Base-by-base conservation (phyloP, 345 rosid species). In the Gossypioides kirkii region DNA sequence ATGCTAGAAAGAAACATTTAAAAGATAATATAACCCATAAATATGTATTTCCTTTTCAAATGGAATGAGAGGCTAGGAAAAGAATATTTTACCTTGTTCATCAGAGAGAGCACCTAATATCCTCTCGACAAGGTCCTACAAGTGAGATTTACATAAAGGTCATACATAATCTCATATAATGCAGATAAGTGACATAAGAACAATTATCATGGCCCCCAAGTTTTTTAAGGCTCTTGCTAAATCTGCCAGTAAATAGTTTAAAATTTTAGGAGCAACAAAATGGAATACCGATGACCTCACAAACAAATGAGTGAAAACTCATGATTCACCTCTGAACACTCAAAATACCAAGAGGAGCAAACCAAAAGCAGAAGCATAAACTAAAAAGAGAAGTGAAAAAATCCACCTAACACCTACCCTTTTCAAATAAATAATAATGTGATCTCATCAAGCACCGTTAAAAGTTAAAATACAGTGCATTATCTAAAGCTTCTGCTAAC, bases 121-220 rank as follows among this genome's bases (percentile, higher is more conserved):
- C 79, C 98, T 84, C 38, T 88, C 96, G 45, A 89, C 92, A 74
- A 96, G 99, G 74, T 93, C 98, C 99, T 96, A 71, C 70, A 77
- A 73, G 80, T 38, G 54, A 70, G 49, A 78, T n/a, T 32, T 61
- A 79, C 25, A 38, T 9, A 60, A 45, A 66, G 76, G 8, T 63
- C 50, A 62, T 62, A 41, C 28, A 49, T 49, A 73, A 61, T 50
- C 14, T 47, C 20, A 28, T 20, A 61, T 2, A 59, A 25, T 41
- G 38, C 62, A 72, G 55, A 18, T 9, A 10, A 49, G 45, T 36
- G 25, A 28, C 13, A 11, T 12, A 49, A 75, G 1, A 76, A 63
- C 23, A 74, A 64, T 43, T 47, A 69, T 49, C n/a, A 36, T 10
- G 10, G 36, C 53, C 23, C 47, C 22, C 13, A 32, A 38, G 38